Evolutionary conservation across 805 yeast species (phyloP), one percentile per base, ranked within the genome.

Genomic region (Cyberlindnera nakhonratchasimensis): DNA sequence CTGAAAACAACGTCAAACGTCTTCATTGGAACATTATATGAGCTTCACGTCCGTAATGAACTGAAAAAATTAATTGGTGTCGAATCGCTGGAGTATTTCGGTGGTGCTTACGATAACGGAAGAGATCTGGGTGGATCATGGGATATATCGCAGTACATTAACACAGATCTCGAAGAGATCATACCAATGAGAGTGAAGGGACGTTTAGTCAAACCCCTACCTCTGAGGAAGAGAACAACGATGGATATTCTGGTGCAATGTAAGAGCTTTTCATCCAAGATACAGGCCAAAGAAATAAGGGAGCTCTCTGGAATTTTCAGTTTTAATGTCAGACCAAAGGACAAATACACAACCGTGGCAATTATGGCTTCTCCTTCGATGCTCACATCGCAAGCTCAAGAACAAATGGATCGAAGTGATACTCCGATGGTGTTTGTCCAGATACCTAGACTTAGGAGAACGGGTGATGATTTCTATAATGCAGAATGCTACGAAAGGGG

Each of bases 61-160:
- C 46, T 56, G 3, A 12, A 34, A 4, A n/a, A 33, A 10, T 31
- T 41, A 7, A 29, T 53, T 3, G 21, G 32, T 4, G 43, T 48
- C 8, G 7, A 35, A 2, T 21, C 39, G 1, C 20, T 55, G 26
- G 18, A 8, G 2, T 55, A 53, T 26, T 46, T 37, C 29, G 61
- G 61, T n/a, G 61, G 61, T 0, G 31, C 56, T 2, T 48, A 46
- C 32, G 61, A 57, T 36, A 50, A 55, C 17, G 61, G 61, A 1
- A 48, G 50, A 16, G 61, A 57, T 37, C 46, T 55, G 1, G 43
- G 45, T 1, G 61, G 57, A 1, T 22, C 33, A 19, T 55, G 58
- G 58, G 44, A 50, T 29, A 21, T 55, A 2, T 23, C 42, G 1
- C 16, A 29, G 2, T 39, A 31, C 19, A 30, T 26, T 13, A 17